Conservation (phyloP, 768 basidiomycete species). For the Pleurotus eryngii region DNA sequence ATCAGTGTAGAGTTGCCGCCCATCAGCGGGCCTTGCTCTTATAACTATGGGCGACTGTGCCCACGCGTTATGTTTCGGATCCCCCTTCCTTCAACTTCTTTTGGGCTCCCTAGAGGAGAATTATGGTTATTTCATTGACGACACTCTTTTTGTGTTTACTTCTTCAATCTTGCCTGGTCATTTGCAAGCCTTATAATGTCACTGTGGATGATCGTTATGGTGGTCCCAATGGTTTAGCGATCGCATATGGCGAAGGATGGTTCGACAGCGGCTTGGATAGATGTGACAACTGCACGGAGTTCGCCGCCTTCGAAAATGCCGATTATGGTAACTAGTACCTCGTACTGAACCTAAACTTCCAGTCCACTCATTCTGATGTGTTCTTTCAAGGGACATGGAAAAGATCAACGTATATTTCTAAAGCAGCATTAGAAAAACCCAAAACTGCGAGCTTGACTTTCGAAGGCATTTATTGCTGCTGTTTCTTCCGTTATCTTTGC, state of each 20-base stretch:
- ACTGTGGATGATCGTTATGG: conserved; percentile 2
- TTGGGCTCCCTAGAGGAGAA: conserved; percentile 6
- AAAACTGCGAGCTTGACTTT: neutral
- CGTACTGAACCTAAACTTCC: no score
- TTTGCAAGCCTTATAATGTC: neutral
- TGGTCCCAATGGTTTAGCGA: neutral
- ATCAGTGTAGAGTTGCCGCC: neutral
- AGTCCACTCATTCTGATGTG: no score
- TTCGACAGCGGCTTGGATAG: neutral
- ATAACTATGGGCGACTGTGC: neutral
- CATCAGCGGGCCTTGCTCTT: neutral
- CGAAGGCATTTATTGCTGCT: no score
- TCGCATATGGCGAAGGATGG: conserved; percentile 1
- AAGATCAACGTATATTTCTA: neutral
- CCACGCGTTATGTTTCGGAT: neutral
- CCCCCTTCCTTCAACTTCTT: neutral
- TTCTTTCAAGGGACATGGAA: neutral
- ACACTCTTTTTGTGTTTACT: conserved; percentile 1
- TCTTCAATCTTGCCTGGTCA: neutral
- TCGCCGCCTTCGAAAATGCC: no score
- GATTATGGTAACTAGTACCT: no score
- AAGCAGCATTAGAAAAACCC: neutral
- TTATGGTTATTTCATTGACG: neutral
- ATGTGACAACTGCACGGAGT: no score
- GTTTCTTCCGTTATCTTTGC: neutral